phyloP scores from a whole-genome alignment of 805 yeast species.

The Komagataella pastoris region DNA sequence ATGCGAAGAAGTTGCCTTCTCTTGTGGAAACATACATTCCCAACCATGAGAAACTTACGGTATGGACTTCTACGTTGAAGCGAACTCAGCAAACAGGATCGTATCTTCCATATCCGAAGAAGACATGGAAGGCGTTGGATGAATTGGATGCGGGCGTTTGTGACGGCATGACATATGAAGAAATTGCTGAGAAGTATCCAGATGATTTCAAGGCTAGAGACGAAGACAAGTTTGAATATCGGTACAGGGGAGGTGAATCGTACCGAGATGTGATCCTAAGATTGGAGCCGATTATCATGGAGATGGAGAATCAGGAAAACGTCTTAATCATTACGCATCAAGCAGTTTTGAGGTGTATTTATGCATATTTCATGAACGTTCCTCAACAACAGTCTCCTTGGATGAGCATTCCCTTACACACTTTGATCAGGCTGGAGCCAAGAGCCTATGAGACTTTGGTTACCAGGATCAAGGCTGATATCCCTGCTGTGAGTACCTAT shows the following conservation, averaged over 20 bases:
- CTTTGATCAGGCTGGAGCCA: slow-evolving; percentile 89
- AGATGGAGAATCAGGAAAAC: slow-evolving; percentile 92
- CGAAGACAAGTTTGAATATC: slow-evolving; percentile 87
- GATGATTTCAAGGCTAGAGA: slow-evolving; percentile 95
- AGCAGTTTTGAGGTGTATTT: slow-evolving; percentile 90
- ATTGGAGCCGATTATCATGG: slow-evolving; percentile 96
- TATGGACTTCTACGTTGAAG: slow-evolving; percentile 89
- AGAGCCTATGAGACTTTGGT: slow-evolving; percentile 85
- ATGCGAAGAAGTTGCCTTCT: slow-evolving; percentile 71
- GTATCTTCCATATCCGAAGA: slow-evolving; percentile 63
- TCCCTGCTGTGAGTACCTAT: slow-evolving; percentile 95
- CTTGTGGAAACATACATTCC: slow-evolving; percentile 53
- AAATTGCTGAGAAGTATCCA: slow-evolving; percentile 73
- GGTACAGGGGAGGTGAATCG: slow-evolving; percentile 96
- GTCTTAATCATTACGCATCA: slow-evolving; percentile 94
- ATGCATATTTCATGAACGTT: slow-evolving; percentile 96
- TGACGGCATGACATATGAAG: slow-evolving; percentile 94
- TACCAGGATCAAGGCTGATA: slow-evolving; percentile 84
- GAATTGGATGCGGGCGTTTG: slow-evolving; percentile 97
- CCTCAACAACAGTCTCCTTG: slow-evolving; percentile 97
- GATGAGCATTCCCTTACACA: slow-evolving; percentile 97
- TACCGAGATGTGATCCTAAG: slow-evolving; percentile 92
- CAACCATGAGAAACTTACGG: slow-evolving; percentile 58
- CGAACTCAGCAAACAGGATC: slow-evolving; percentile 92
- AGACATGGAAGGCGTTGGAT: slow-evolving; percentile 94